Evolutionary conservation across 257 asterid species (phyloP).

Genomic region (Przewalskia tangutica): DNA sequence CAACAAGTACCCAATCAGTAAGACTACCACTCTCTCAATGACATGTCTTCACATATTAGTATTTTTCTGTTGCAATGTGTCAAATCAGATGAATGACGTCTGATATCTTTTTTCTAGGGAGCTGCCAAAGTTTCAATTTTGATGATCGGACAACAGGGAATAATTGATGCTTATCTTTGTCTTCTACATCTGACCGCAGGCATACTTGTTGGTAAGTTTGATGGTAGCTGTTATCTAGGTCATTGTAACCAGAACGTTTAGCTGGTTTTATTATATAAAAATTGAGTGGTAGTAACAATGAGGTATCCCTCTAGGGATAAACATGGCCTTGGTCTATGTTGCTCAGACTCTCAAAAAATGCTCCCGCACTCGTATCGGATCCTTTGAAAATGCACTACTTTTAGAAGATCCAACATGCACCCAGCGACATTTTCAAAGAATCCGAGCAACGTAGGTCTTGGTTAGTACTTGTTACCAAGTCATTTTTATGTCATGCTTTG

Average conservation of each 20-base stretch:
- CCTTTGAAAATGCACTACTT: too few relatives aligned
- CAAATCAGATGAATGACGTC: neutral
- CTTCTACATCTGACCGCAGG: constrained; percentile 98
- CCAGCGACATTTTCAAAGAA: too few relatives aligned
- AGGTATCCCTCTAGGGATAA: neutral
- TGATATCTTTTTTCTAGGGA: constrained; percentile 42
- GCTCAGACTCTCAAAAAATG: too few relatives aligned
- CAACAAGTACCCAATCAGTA: constrained; percentile 98
- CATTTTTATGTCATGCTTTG: neutral
- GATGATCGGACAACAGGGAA: constrained; percentile 97
- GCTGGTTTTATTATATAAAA: neutral
- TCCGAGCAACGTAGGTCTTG: too few relatives aligned
- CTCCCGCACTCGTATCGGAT: too few relatives aligned
- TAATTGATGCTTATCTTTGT: constrained; percentile 95
- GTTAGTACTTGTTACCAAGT: neutral
- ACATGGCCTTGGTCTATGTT: neutral
- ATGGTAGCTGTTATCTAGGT: neutral
- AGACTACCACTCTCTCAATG: constrained; percentile 9
- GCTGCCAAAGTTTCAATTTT: constrained; percentile 94
- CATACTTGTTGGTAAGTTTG: constrained; percentile 76
- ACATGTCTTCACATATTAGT: neutral
- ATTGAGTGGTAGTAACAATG: neutral
- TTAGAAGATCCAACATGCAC: neutral
- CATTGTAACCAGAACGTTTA: neutral
- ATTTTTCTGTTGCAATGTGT: neutral